Percentiles rank a stretch among this genome's conserved stretches.
phyloP scores from a whole-genome alignment of 495 filamentous ascomycete species.

The Pyronema omphalodes region DNA sequence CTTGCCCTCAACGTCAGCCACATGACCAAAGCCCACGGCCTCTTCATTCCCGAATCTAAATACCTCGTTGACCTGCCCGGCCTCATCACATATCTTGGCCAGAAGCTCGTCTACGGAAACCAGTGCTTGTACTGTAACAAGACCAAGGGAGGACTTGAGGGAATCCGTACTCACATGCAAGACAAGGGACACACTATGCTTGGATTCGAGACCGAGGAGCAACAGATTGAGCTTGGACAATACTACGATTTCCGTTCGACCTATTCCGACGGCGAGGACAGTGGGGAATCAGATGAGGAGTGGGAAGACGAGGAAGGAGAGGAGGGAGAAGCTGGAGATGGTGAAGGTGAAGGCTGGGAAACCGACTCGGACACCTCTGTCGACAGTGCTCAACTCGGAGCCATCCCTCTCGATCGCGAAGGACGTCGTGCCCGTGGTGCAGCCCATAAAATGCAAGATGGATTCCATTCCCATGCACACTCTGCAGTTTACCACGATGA shows the following conservation, averaged over 20 bases:
- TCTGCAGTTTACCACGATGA: slow-evolving; percentile 64
- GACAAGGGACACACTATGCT: slow-evolving; percentile 95
- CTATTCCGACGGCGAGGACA: slow-evolving; percentile 64
- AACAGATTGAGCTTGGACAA: slow-evolving; percentile 90
- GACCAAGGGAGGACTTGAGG: slow-evolving; percentile 48
- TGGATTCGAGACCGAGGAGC: slow-evolving; percentile 70
- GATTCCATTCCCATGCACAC: slow-evolving; percentile 51
- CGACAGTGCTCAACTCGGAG: slow-evolving; percentile 53
- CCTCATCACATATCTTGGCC: slow-evolving; percentile 52
- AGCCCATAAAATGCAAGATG: slow-evolving; percentile 47
- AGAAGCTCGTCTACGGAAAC: slow-evolving; percentile 57
- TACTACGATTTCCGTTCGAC: slow-evolving; percentile 95
- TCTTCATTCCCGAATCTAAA: slow-evolving; percentile 81
- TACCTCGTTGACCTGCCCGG: slow-evolving; percentile 70
- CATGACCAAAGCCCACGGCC: slow-evolving; percentile 82
- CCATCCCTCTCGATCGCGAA: slow-evolving; percentile 50
- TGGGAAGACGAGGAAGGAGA: slow-evolving; percentile 25
- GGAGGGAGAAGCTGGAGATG: slow-evolving; percentile 22
- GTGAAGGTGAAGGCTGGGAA: slow-evolving; percentile 59
- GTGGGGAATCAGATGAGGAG: slow-evolving; percentile 36
- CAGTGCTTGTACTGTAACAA: slow-evolving; percentile 76
- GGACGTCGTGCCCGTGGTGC: slow-evolving; percentile 27
- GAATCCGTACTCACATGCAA: slow-evolving; percentile 84
- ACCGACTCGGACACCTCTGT: slow-evolving; percentile 75
- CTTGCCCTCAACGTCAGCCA: slow-evolving; percentile 58